Base-by-base conservation (phyloP, 805 yeast genomes). In the Zygosaccharomyces lentus region DNA sequence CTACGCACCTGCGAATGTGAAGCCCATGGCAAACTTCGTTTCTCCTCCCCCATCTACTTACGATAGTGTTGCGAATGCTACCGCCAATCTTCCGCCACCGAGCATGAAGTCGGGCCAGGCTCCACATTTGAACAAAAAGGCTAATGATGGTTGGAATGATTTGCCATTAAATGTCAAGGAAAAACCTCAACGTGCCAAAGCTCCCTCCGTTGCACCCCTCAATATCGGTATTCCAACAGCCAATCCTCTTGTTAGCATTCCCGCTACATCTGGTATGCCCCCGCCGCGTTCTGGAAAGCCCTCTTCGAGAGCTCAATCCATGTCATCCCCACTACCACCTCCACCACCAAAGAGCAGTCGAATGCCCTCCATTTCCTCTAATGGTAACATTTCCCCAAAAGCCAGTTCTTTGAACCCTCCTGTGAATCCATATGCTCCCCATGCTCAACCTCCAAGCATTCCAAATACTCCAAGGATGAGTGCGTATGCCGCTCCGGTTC, bases 51-150 rank as follows among this genome's bases (percentile, higher is more conserved):
- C 65, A 4, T 40, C 46, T 6, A 45, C 74, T 8, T 75, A 75
- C 42, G 69, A 75, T 31, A 68, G 74, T 25, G 74, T 77, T 16
- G 71, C 80, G 13, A 67, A 77, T 6, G 68, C 72, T 13, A 54
- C 50, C 4, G 35, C 65, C 32, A 47, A 54, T 2, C 46, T 61
- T 34, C 67, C 64, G 47, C 69, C 68, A 38, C 69, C 72, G 48
- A 53, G 61, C 25, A 53, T 55, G 44, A 60, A 56, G 52, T 64
- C 68, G 29, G 69, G 70, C 15, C 70, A 66, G 54, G 58, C 60
- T 2, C 70, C 70, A 26, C 64, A 61, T 27, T 51, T 65, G 29
- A 65, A 62, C 43, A 62, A 49, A 35, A 62, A 64, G 44, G 68
- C 70, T 12, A 66, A 65, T 39, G 62, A 64, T 38, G 70, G 70